Evolutionary conservation across 352 stramenopile genomes (phyloP).

Genomic region (Phytophthora hibernalis): DNA sequence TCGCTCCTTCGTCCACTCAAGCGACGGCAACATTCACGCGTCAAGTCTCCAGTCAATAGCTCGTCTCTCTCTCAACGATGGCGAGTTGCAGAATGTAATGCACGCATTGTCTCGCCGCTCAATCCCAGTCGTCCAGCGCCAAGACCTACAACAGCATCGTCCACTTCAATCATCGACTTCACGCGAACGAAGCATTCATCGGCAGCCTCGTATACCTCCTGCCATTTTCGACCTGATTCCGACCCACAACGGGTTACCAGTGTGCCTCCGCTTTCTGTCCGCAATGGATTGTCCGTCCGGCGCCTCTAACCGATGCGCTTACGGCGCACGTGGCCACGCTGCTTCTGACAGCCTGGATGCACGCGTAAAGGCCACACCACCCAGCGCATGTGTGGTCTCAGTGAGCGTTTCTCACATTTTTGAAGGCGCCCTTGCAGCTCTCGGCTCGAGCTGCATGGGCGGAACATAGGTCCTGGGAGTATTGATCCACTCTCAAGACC

Average conservation of each 20-base stretch:
- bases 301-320: constrained; percentile 1
- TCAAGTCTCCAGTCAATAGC: constrained; percentile 3
- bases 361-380: constrained; percentile 21
- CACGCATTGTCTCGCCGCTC: constrained; percentile 12
- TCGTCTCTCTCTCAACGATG: constrained; percentile 20
- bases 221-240: constrained; percentile 14
- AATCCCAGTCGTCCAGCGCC: background rate
- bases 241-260: constrained; percentile 8
- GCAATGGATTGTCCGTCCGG: constrained; percentile 17
- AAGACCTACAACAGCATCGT: constrained; percentile 2
- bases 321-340: constrained; percentile 2
- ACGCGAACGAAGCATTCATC: constrained; percentile 1
- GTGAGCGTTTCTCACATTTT: constrained; percentile 11
- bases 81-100: constrained; percentile 19
- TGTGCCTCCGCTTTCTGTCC: constrained; percentile 11
- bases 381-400: constrained; percentile 13
- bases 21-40: constrained; percentile 3
- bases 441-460: constrained; percentile 10
- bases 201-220: constrained; percentile 13
- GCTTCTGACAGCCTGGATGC: constrained; percentile 8
- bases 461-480: background rate
- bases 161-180: background rate
- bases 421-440: constrained; percentile 19
- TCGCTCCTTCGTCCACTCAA: constrained; percentile 12
- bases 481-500: background rate